Percentiles rank a stretch among this genome's conserved stretches.
Evolutionary conservation across 345 rosid genomes (phyloP).

Genomic region (Salix koriyanagi): DNA sequence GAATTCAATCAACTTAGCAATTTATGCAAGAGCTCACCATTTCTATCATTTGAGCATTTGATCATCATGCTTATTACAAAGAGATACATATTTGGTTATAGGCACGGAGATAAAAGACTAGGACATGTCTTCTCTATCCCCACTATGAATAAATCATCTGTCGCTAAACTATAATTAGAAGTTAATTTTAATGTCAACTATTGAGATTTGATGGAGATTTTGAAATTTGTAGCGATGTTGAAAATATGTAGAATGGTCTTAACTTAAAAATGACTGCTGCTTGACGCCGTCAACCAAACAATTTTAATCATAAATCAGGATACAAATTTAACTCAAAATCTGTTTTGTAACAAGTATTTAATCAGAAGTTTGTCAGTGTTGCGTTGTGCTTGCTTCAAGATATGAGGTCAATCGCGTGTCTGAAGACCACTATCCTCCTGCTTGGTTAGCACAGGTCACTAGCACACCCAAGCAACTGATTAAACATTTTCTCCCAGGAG

Average conservation of each 20-base stretch:
- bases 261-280: neutral
- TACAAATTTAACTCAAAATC: neutral
- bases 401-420: neutral
- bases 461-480: neutral
- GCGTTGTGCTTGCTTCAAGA: neutral
- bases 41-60: too few relatives aligned
- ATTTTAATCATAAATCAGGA: too few relatives aligned
- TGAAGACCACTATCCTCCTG: neutral
- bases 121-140: too few relatives aligned
- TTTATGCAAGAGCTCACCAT: neutral
- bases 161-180: too few relatives aligned
- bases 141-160: too few relatives aligned
- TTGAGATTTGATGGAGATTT: neutral
- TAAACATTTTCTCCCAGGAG: constrained; percentile 81
- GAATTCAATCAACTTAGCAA: neutral
- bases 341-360: neutral
- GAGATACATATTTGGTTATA: too few relatives aligned
- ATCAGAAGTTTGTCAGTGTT: neutral
- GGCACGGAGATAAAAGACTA: too few relatives aligned
- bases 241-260: neutral
- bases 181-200: neutral
- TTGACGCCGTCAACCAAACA: too few relatives aligned
- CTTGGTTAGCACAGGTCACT: neutral
- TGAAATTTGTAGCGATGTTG: neutral
- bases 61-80: too few relatives aligned